A percentile compares a stretch with the other conserved stretches of the same genome.
phyloP scores from a whole-genome alignment of 148 eudicot species.

The Camellia sinensis region DNA sequence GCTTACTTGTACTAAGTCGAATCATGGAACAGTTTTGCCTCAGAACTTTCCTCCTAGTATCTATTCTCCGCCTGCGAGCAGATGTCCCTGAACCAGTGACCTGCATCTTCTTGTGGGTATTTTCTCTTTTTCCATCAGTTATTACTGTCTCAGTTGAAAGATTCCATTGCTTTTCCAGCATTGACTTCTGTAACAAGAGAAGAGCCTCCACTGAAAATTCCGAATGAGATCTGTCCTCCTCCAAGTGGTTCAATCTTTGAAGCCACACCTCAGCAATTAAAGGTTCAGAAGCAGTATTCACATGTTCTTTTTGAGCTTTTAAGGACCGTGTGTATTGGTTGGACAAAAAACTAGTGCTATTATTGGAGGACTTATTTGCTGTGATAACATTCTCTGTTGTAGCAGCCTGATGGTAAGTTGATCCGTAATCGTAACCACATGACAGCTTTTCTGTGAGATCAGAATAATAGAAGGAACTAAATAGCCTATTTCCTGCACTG shows the following conservation, averaged over 20 bases:
- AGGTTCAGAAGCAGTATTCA: slow-evolving; percentile 36
- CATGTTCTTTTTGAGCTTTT: slow-evolving; percentile 62
- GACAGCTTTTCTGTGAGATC: slow-evolving; percentile 59
- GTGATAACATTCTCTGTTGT: slow-evolving; percentile 44
- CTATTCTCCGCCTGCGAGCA: slow-evolving; percentile 73
- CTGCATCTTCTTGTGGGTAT: slow-evolving; percentile 27
- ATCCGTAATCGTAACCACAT: slow-evolving; percentile 38
- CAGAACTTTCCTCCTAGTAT: slow-evolving; percentile 36
- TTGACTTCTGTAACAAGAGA: slow-evolving; percentile 72
- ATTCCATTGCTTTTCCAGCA: slow-evolving; percentile 87
- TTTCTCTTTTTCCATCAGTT: slow-evolving; percentile 25
- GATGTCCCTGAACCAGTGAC: slow-evolving; percentile 61
- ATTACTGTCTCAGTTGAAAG: slow-evolving; percentile 46
- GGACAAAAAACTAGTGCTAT: slow-evolving; percentile 39
- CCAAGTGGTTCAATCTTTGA: slow-evolving; percentile 25
- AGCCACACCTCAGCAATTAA: slow-evolving; percentile 39
- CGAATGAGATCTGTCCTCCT: slow-evolving; percentile 37
- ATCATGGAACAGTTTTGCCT: slow-evolving; percentile 23
- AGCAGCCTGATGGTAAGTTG: slow-evolving; percentile 30
- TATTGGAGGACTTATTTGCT: slow-evolving; percentile 51
- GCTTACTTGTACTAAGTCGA: slow-evolving; percentile 33
- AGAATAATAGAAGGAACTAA: slow-evolving; percentile 60
- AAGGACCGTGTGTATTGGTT: slow-evolving; percentile 39
- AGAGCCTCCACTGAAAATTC: slow-evolving; percentile 69
- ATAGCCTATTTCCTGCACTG: slow-evolving; percentile 70